Conservation (phyloP, 208 protist genomes). For the Crithidia brevicula region DNA sequence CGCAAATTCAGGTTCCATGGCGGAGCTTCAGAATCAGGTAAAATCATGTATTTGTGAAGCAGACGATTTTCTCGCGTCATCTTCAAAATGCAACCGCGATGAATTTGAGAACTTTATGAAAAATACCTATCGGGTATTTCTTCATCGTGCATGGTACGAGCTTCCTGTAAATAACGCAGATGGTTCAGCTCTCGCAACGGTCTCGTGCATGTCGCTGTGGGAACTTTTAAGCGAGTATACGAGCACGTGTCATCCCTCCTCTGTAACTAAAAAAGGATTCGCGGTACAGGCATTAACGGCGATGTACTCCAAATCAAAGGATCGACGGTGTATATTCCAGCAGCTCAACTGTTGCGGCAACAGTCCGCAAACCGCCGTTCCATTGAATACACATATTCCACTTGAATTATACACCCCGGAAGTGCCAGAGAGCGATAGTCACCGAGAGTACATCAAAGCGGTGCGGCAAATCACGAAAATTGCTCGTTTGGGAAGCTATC, state of each 20-base stretch:
- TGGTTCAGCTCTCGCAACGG: slow-evolving; percentile 67
- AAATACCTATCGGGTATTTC: slow-evolving; percentile 18
- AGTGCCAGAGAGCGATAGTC: neutral
- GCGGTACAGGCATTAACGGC: slow-evolving; percentile 54
- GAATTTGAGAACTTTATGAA: neutral
- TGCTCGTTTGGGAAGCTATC: slow-evolving; percentile 7
- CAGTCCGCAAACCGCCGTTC: slow-evolving; percentile 20
- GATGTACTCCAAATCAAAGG: slow-evolving; percentile 80
- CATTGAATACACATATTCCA: slow-evolving; percentile 28
- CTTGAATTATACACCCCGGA: neutral
- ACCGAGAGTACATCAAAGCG: slow-evolving; percentile 10
- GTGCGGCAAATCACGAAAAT: slow-evolving; percentile 9
- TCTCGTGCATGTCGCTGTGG: slow-evolving; percentile 83
- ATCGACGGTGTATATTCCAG: slow-evolving; percentile 79
- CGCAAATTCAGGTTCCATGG: slow-evolving; percentile 10
- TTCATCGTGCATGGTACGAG: slow-evolving; percentile 39
- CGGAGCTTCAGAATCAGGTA: slow-evolving; percentile 34
- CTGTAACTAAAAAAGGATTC: slow-evolving; percentile 35
- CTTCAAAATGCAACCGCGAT: neutral
- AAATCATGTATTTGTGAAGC: slow-evolving; percentile 25
- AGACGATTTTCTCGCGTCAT: slow-evolving; percentile 19
- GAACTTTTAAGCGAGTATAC: slow-evolving; percentile 72
- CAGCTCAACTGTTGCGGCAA: slow-evolving; percentile 40
- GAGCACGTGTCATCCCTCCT: slow-evolving; percentile 28
- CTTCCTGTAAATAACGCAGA: slow-evolving; percentile 44